A percentile compares a stretch with the other conserved stretches of the same genome.
Conservation (phyloP, 441 rosid species). For the Flueggea neowawraea region DNA sequence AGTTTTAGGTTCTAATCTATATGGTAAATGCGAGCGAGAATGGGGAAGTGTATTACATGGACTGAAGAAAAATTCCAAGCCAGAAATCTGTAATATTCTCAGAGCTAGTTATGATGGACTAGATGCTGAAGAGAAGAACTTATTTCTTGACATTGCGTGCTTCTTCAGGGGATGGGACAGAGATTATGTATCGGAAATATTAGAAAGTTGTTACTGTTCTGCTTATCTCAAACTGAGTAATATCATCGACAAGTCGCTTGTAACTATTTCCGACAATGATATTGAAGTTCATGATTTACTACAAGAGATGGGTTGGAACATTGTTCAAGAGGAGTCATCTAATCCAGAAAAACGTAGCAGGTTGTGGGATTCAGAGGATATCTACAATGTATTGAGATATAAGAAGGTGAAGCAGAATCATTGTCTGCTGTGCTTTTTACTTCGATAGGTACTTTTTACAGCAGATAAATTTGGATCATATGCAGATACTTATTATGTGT, state of each 20-base stretch:
- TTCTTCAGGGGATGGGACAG: constrained; percentile 21
- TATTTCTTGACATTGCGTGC: constrained; percentile 41
- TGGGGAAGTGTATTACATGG: not conserved
- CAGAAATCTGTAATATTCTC: constrained; percentile 15
- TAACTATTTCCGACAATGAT: not conserved
- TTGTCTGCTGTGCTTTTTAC: not conserved
- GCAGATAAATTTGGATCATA: too few relatives aligned
- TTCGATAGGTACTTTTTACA: too few relatives aligned
- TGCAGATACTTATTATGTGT: too few relatives aligned
- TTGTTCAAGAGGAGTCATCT: constrained; percentile 14
- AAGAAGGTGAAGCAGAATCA: constrained; percentile 7
- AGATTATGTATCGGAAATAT: constrained; percentile 11
- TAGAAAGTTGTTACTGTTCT: constrained; percentile 8
- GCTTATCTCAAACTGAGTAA: constrained; percentile 1
- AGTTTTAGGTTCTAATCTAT: constrained; percentile 19
- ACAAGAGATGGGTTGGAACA: constrained; percentile 35
- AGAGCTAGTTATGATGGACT: constrained; percentile 38
- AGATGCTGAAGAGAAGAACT: constrained; percentile 10
- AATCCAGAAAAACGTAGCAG: constrained; percentile 18
- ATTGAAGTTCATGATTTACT: constrained; percentile 37
- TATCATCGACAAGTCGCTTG: constrained; percentile 23
- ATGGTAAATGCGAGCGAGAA: not conserved
- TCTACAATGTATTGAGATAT: constrained; percentile 8
- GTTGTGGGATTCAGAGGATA: constrained; percentile 21
- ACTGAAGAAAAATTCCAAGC: constrained; percentile 24